These are phyloP conservation scores for Fomitopsis palustris DNA, from an alignment of 1,284 basidiomycete species.

Conservation along the genomic window DNA sequence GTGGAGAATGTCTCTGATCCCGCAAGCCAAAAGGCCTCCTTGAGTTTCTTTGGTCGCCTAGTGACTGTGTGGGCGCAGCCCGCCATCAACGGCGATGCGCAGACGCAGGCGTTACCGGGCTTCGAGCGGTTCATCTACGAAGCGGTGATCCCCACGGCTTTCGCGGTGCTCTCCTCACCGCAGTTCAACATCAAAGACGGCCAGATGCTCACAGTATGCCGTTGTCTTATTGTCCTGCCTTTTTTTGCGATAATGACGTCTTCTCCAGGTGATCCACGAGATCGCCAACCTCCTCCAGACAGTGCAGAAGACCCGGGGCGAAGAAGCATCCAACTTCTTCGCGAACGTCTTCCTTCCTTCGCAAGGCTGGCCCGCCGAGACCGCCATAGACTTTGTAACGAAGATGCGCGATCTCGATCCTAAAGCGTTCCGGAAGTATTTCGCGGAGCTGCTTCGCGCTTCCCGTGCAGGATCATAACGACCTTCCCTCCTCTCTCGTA, in stretches of 20 bases:
- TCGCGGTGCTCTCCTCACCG: constrained; percentile 77
- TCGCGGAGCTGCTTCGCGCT: constrained; percentile 78
- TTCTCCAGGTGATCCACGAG: constrained; percentile 78
- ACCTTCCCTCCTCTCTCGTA: neutral
- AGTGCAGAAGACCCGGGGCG: constrained; percentile 74
- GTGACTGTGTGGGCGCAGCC: constrained; percentile 80
- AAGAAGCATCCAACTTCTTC: constrained; percentile 86
- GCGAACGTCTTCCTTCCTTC: constrained; percentile 81
- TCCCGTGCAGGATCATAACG: constrained; percentile 59
- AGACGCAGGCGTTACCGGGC: constrained; percentile 64
- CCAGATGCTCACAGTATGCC: constrained; percentile 76
- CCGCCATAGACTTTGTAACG: constrained; percentile 75
- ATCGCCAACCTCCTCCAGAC: constrained; percentile 83
- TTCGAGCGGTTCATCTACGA: constrained; percentile 95
- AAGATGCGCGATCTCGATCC: constrained; percentile 77
- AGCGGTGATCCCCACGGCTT: constrained; percentile 78
- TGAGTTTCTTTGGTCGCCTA: constrained; percentile 78
- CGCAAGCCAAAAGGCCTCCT: constrained; percentile 75
- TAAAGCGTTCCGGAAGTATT: constrained; percentile 87
- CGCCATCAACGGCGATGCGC: constrained; percentile 37
- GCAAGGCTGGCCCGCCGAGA: constrained; percentile 81
- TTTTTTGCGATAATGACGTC: neutral
- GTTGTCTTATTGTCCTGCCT: constrained; percentile 24
- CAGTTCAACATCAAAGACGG: constrained; percentile 89
- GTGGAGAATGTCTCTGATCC: constrained; percentile 76